A percentile compares a stretch with the other conserved stretches of the same genome.
Evolutionary conservation across 2,329 filamentous ascomycete species (phyloP).

Genomic region (Onygenales sp.): DNA sequence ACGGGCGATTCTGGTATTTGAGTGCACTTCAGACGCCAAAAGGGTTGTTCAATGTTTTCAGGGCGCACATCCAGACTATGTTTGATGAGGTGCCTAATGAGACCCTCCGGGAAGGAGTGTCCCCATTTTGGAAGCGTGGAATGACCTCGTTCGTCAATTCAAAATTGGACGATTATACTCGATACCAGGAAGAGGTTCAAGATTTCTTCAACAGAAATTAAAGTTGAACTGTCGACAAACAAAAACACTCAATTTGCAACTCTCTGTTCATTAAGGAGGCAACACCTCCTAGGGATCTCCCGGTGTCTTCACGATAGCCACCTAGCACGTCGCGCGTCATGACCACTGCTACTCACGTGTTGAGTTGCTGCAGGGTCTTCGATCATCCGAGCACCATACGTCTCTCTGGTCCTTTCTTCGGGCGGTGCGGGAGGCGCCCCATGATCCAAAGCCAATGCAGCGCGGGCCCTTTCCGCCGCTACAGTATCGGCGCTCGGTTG

Average conservation of each 20-base stretch:
- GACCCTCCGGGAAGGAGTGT: not conserved
- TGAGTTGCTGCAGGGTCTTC: constrained; percentile 1
- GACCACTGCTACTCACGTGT: constrained; percentile 4
- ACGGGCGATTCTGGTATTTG: constrained; percentile 9
- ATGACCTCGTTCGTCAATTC: constrained; percentile 8
- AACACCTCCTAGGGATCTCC: not conserved
- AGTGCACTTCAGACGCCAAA: constrained; percentile 6
- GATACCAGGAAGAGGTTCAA: constrained; percentile 4
- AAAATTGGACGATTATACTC: constrained; percentile 3
- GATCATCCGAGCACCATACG: not conserved
- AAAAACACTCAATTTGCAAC: not conserved
- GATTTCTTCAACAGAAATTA: constrained; percentile 6
- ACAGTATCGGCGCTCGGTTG: not conserved
- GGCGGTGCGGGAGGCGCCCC: constrained; percentile 4
- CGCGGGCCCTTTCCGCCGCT: constrained; percentile 2
- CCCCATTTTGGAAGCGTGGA: constrained; percentile 7
- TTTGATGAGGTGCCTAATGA: constrained; percentile 3
- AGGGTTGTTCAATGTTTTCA: constrained; percentile 7
- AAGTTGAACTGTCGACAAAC: not conserved
- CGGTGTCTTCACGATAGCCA: not conserved
- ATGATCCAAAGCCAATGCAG: constrained; percentile 3
- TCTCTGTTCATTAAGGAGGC: not conserved
- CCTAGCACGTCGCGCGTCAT: not conserved
- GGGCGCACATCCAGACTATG: not conserved
- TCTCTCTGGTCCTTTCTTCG: constrained; percentile 2